Evolutionary conservation across 2,329 filamentous ascomycete genomes (phyloP).

Genomic region (Cordyceps javanica): DNA sequence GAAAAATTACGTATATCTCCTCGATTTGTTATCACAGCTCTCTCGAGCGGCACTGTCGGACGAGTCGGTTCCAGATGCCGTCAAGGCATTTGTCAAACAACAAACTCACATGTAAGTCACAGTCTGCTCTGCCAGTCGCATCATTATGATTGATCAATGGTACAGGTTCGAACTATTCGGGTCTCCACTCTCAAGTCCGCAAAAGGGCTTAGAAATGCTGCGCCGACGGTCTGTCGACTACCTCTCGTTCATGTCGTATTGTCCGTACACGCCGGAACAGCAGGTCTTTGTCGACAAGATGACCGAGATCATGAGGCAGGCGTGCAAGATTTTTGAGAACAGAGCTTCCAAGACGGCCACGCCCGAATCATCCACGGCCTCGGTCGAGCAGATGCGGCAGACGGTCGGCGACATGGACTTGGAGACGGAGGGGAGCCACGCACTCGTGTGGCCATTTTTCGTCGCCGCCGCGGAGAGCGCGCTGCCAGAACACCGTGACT

Average conservation of each 20-base stretch:
- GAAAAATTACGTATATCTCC: constrained; percentile 29
- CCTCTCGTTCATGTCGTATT: constrained; percentile 23
- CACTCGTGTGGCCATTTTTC: constrained; percentile 36
- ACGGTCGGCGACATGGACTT: constrained; percentile 24
- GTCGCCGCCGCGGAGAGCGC: constrained; percentile 33
- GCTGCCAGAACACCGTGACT: constrained; percentile 27
- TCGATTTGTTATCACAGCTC: constrained; percentile 30
- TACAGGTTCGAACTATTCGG: constrained; percentile 27
- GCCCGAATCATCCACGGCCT: constrained; percentile 20
- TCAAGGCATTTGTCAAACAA: constrained; percentile 24
- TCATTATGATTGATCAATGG: not conserved
- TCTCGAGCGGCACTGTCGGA: constrained; percentile 18
- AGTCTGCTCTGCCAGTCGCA: not conserved
- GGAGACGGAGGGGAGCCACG: constrained; percentile 27
- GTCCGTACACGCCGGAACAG: constrained; percentile 12
- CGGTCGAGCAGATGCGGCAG: constrained; percentile 26
- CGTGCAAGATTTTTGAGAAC: constrained; percentile 22
- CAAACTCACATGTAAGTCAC: constrained; percentile 27
- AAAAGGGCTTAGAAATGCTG: constrained; percentile 22
- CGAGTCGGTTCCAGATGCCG: constrained; percentile 12
- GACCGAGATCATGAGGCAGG: constrained; percentile 20
- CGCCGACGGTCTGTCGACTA: constrained; percentile 19
- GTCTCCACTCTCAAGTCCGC: constrained; percentile 21
- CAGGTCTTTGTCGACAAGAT: constrained; percentile 19
- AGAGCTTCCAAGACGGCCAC: constrained; percentile 15